These are phyloP conservation scores for Echium plantagineum DNA, from an alignment of 257 asterid species.

Conservation along the genomic window DNA sequence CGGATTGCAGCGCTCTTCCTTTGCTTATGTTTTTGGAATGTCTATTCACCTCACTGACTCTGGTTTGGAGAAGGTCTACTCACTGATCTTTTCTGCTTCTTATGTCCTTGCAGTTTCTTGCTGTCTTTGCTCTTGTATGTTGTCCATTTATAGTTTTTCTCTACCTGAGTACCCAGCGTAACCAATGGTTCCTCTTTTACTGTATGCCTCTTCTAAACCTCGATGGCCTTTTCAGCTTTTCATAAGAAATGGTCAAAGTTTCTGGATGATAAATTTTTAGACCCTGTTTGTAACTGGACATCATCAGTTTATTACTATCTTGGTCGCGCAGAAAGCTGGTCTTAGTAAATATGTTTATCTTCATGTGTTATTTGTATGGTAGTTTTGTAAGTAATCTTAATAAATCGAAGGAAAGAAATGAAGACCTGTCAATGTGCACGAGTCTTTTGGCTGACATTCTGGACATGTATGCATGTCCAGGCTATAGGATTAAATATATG, in stretches of 20 bases:
- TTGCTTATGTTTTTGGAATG: conserved; percentile 85
- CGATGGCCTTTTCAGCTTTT: too few species aligned
- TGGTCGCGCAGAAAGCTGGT: background rate
- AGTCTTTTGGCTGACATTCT: background rate
- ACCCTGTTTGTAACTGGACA: too few species aligned
- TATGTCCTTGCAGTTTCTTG: background rate
- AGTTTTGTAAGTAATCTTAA: background rate
- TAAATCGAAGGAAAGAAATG: background rate
- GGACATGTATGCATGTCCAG: conserved; percentile 1
- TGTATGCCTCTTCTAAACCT: background rate
- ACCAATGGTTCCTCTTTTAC: background rate
- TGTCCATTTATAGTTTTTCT: background rate
- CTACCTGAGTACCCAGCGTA: background rate
- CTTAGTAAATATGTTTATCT: background rate
- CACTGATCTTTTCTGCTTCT: background rate
- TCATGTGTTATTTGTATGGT: background rate
- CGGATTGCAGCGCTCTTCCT: conserved; percentile 72
- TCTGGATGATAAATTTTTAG: too few species aligned
- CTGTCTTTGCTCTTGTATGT: background rate
- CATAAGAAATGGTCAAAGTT: too few species aligned
- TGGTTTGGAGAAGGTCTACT: conserved; percentile 73
- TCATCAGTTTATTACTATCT: background rate
- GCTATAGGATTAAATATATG: background rate
- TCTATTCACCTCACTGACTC: conserved; percentile 82
- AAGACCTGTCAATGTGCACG: too few species aligned